Evolutionary conservation across 2,329 filamentous ascomycete genomes (phyloP), one percentile per base, ranked within the genome.

Genomic region (Ascosphaera apis): DNA sequence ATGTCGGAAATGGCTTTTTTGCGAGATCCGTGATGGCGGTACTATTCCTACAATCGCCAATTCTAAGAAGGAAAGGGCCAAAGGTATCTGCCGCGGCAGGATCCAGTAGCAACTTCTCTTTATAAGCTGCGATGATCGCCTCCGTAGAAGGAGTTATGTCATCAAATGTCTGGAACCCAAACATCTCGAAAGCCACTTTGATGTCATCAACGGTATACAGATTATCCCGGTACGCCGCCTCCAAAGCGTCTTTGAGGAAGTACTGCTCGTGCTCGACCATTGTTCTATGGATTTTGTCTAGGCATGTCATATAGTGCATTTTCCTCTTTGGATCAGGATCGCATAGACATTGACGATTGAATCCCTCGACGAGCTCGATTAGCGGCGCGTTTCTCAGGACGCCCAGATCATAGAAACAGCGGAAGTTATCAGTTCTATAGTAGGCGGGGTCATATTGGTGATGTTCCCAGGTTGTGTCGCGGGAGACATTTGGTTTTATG

Each of bases 11-110:
- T 21, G 19, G 19, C 19, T 4, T 21, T 4, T 21, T 21, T 9
- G 19, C 19, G 19, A 21, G 4, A 21, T 21, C 19, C 19, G 9
- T 21, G 19, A 21, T 21, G 19, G 19, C 53, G 33, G 49, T 41
- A 1, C 49, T 48, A 17, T 46, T 49, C 36, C 72, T 59, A 13
- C 66, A 62, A 16, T 56, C 54, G 12, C 67, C 66, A 36, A 80
- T 65, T 33, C 63, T 57, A 43, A 66, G 61, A n/a, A 81, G 56
- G 45, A 69, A 75, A 49, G 74, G 66, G 40, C 78, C 62, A 48
- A 78, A 79, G 47, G 70, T 69, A 2, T 70, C 53, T 13, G 57
- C 55, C 40, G 67, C 66, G 15, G 45, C 42, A 15, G 63, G 60
- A 48, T 79, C 70, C 35, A 61, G 63, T 6, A 55, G 48, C 16